phyloP scores from a whole-genome alignment of 2,329 filamentous ascomycete species.

The Trichoderma atroviride region DNA sequence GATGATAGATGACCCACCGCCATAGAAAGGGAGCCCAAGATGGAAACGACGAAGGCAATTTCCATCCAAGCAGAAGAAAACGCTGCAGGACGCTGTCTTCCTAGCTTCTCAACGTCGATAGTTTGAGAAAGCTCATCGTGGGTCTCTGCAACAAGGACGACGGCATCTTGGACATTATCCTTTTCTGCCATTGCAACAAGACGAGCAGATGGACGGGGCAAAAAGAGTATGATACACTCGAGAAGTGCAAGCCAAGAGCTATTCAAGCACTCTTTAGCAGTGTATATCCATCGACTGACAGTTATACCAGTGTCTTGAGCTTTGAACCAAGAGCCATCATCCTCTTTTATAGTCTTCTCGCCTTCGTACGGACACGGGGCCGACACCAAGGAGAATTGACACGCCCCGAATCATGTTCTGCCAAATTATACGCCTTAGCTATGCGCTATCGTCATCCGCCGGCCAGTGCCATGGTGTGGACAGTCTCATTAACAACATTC shows the following conservation, averaged over 20 bases:
- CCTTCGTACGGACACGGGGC: slow-evolving; percentile 16
- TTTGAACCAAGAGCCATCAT: neutral
- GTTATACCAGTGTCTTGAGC: neutral
- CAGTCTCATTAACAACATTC: slow-evolving; percentile 24
- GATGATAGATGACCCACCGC: slow-evolving; percentile 45
- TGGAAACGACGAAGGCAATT: slow-evolving; percentile 60
- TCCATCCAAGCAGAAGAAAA: slow-evolving; percentile 58
- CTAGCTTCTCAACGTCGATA: slow-evolving; percentile 56
- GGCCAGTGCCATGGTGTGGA: slow-evolving; percentile 4
- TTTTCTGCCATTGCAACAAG: slow-evolving; percentile 21
- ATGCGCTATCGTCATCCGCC: slow-evolving; percentile 24
- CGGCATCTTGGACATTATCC: slow-evolving; percentile 19
- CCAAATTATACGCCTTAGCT: slow-evolving; percentile 19
- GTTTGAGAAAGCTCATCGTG: slow-evolving; percentile 27
- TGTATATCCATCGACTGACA: neutral
- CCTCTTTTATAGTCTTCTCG: slow-evolving; percentile 14
- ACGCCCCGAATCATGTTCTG: slow-evolving; percentile 16
- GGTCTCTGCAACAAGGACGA: slow-evolving; percentile 25
- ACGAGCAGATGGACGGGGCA: neutral
- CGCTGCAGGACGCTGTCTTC: slow-evolving; percentile 58
- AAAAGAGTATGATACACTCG: neutral
- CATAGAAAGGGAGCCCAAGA: slow-evolving; percentile 62
- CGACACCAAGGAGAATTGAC: neutral
- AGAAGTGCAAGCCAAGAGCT: neutral
- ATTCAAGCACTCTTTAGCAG: neutral